phyloP scores from a whole-genome alignment of 768 basidiomycete species.

The Imleria badia region DNA sequence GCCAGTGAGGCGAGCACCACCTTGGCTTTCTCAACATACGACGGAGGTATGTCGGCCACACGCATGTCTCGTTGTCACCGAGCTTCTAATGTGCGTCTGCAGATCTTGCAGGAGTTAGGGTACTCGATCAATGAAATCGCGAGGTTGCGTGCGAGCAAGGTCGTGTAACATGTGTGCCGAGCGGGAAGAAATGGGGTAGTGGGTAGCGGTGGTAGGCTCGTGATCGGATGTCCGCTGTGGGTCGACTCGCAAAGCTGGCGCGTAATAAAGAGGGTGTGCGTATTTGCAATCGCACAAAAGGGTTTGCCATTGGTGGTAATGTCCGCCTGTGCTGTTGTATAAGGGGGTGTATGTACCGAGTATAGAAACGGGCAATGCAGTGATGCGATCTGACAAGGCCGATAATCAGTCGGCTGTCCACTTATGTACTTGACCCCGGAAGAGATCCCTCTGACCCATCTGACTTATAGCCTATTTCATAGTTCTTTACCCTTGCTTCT shows the following conservation, averaged over 20 bases:
- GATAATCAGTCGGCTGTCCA: conserved; percentile 33
- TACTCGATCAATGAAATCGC: conserved; percentile 41
- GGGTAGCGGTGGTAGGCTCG: conserved; percentile 8
- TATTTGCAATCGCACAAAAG: conserved; percentile 26
- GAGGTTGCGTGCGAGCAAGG: conserved; percentile 42
- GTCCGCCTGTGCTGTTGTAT: conserved; percentile 3
- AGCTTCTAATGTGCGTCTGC: conserved; percentile 6
- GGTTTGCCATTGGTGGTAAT: conserved; percentile 23
- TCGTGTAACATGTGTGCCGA: conserved; percentile 35
- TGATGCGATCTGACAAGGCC: conserved; percentile 25
- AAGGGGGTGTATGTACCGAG: conserved; percentile 6
- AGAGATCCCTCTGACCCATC: conserved; percentile 22
- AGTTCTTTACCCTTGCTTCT: conserved; percentile 12
- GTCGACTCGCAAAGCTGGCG: conserved; percentile 12
- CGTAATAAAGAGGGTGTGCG: conserved; percentile 20
- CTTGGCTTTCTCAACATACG: conserved; percentile 87
- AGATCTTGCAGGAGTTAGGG: conserved; percentile 46
- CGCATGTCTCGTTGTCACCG: background rate
- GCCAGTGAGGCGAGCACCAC: conserved; percentile 72
- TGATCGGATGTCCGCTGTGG: conserved; percentile 31
- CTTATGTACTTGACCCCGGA: conserved; percentile 30
- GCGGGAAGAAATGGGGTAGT: conserved; percentile 19
- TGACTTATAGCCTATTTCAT: conserved; percentile 31
- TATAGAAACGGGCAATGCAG: conserved; percentile 26
- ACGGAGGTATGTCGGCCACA: conserved; percentile 50